A percentile compares a stretch with the other conserved stretches of the same genome.
phyloP scores from a whole-genome alignment of 108 stramenopile genomes.

The Skeletonema menzelii region DNA sequence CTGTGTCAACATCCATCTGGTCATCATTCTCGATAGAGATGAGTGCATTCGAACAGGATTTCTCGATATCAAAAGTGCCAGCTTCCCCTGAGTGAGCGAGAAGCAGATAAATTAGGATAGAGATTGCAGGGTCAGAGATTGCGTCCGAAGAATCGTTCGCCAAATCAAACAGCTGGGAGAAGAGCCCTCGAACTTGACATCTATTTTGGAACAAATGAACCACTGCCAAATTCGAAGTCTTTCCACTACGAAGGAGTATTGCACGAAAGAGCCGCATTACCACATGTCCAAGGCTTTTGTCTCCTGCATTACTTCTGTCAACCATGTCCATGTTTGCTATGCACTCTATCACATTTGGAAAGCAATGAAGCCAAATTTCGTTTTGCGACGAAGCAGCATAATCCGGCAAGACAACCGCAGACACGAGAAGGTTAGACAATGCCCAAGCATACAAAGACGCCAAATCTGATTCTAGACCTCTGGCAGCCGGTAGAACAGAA shows the following conservation, averaged over 20 bases:
- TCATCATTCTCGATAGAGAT: neutral
- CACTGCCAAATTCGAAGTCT: constrained; percentile 1
- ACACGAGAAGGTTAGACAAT: constrained; percentile 17
- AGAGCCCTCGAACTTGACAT: constrained; percentile 31
- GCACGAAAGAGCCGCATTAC: constrained; percentile 26
- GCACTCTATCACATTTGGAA: constrained; percentile 23
- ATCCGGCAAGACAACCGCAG: constrained; percentile 18
- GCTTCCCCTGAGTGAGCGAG: neutral
- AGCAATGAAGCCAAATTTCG: constrained; percentile 15
- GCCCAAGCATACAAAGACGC: constrained; percentile 18
- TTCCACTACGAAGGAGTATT: constrained; percentile 6
- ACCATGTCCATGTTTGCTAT: constrained; percentile 28
- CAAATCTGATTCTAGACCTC: constrained; percentile 11
- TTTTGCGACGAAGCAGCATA: neutral
- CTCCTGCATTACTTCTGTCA: neutral
- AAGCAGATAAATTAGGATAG: constrained; percentile 17
- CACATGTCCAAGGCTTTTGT: constrained; percentile 16
- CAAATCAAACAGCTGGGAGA: constrained; percentile 32
- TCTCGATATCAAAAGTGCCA: constrained; percentile 5
- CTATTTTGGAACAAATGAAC: constrained; percentile 6
- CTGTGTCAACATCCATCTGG: neutral
- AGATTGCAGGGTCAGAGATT: constrained; percentile 20
- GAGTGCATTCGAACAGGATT: constrained; percentile 9
- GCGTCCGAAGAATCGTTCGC: constrained; percentile 16
- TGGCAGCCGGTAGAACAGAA: neutral